Evolutionary conservation across 768 basidiomycete genomes (phyloP).

Genomic region (Astraeus odoratus): DNA sequence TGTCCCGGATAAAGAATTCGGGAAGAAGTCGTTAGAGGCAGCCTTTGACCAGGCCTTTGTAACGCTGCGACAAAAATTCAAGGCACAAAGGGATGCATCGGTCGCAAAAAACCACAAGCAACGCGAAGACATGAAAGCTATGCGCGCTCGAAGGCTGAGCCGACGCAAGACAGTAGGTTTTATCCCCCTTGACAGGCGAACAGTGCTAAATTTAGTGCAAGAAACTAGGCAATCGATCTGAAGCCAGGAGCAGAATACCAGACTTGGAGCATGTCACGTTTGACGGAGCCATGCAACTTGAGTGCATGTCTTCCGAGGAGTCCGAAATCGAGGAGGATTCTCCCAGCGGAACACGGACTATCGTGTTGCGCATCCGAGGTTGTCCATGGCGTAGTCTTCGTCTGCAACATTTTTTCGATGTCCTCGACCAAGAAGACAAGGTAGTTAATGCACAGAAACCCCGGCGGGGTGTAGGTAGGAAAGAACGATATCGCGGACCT

Average conservation of each 20-base stretch:
- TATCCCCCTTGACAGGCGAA: background rate
- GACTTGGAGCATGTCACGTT: slow-evolving; percentile 57
- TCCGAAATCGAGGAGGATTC: slow-evolving; percentile 47
- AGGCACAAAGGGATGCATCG: slow-evolving; percentile 45
- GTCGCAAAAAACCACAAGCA: slow-evolving; percentile 39
- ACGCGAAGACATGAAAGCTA: slow-evolving; percentile 56
- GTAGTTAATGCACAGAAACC: slow-evolving; percentile 39
- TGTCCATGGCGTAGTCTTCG: slow-evolving; percentile 64
- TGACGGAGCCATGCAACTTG: slow-evolving; percentile 62
- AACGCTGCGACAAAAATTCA: slow-evolving; percentile 63
- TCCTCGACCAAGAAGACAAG: slow-evolving; percentile 53
- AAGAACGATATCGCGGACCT: slow-evolving; percentile 46
- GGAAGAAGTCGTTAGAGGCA: slow-evolving; percentile 50
- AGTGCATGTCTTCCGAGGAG: slow-evolving; percentile 81
- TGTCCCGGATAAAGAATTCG: slow-evolving; percentile 60
- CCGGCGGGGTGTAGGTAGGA: slow-evolving; percentile 52
- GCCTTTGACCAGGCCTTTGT: slow-evolving; percentile 68
- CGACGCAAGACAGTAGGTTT: slow-evolving; percentile 57
- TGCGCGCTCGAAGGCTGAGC: slow-evolving; percentile 50
- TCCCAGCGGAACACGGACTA: slow-evolving; percentile 22
- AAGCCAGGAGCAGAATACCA: slow-evolving; percentile 46
- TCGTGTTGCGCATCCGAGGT: slow-evolving; percentile 48
- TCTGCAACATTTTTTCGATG: slow-evolving; percentile 50
- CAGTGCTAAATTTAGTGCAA: slow-evolving; percentile 21
- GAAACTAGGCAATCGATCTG: slow-evolving; percentile 66